Evolutionary conservation across 2,329 filamentous ascomycete species (phyloP).

Genomic region (Ophiobolus disseminans): DNA sequence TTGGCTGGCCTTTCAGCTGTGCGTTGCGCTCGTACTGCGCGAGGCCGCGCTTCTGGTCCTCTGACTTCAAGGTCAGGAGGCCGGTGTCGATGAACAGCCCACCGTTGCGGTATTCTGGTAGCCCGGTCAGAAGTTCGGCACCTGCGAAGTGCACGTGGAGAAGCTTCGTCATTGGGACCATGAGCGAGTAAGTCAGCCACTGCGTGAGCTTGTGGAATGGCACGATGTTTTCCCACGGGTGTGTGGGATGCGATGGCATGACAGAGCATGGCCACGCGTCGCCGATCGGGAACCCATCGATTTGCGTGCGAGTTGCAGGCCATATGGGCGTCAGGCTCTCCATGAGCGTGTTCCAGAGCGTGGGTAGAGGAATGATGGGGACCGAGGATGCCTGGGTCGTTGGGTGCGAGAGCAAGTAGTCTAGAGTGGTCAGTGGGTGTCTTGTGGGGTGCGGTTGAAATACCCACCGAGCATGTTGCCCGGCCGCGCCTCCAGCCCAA

Average conservation of each 20-base stretch:
- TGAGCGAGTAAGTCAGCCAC: constrained; percentile 93
- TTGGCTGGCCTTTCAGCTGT: constrained; percentile 73
- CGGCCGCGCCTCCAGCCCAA: constrained; percentile 82
- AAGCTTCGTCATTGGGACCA: constrained; percentile 86
- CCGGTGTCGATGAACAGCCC: constrained; percentile 87
- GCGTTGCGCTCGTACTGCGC: constrained; percentile 74
- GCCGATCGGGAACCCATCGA: constrained; percentile 86
- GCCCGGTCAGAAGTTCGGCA: constrained; percentile 81
- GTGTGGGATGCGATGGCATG: constrained; percentile 76
- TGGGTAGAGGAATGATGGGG: constrained; percentile 84
- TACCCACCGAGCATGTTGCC: constrained; percentile 96
- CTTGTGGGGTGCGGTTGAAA: constrained; percentile 17
- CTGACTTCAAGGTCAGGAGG: constrained; percentile 75
- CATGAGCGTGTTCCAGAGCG: constrained; percentile 90
- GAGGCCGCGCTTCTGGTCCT: constrained; percentile 74
- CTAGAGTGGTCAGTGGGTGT: constrained; percentile 54
- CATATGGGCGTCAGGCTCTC: constrained; percentile 86
- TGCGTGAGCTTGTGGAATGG: constrained; percentile 92
- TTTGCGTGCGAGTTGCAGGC: constrained; percentile 83
- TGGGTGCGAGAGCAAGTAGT: constrained; percentile 91
- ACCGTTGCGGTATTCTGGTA: constrained; percentile 92
- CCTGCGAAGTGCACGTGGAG: constrained; percentile 83
- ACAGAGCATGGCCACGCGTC: constrained; percentile 92
- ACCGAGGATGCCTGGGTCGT: constrained; percentile 88
- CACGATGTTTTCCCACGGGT: constrained; percentile 80